Conservation (phyloP, 331 rosid species). For the Saraca asoca region DNA sequence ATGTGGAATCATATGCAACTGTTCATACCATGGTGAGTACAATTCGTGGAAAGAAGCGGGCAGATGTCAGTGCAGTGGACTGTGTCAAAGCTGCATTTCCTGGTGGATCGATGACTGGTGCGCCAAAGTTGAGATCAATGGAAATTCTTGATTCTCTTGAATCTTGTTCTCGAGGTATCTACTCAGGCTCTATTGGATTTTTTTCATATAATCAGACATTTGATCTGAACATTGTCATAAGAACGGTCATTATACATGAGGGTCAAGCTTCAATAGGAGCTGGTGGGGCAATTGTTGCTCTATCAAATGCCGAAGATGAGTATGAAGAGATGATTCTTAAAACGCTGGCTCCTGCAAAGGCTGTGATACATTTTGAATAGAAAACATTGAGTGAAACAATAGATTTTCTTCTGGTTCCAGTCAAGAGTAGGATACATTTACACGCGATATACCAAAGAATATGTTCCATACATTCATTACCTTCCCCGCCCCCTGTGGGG, state of each 20-base stretch:
- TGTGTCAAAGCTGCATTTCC: constrained; percentile 96
- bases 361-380: constrained; percentile 65
- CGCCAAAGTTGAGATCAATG: constrained; percentile 96
- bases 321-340: constrained; percentile 92
- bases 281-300: constrained; percentile 93
- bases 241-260: constrained; percentile 77
- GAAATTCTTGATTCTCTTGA: constrained; percentile 87
- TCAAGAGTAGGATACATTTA: constrained; percentile 6
- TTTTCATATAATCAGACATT: constrained; percentile 88
- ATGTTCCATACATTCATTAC: neutral
- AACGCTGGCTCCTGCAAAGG: constrained; percentile 73
- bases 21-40: constrained; percentile 99
- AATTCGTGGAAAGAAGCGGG: constrained; percentile 73
- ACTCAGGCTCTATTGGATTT: constrained; percentile 91
- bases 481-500: too few species aligned
- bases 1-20: constrained; percentile 87
- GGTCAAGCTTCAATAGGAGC: constrained; percentile 97
- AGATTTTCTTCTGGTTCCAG: neutral
- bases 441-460: constrained; percentile 9
- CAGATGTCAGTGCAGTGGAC: constrained; percentile 61
- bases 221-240: constrained; percentile 92
- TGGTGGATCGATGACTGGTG: constrained; percentile 98
- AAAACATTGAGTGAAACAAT: neutral
- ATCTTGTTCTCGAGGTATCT: constrained; percentile 80
- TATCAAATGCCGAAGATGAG: constrained; percentile 87